A percentile compares a stretch with the other conserved stretches of the same genome.
These are phyloP conservation scores for Tremella mesenterica DNA, from an alignment of 768 basidiomycete genomes.

Conservation along the genomic window DNA sequence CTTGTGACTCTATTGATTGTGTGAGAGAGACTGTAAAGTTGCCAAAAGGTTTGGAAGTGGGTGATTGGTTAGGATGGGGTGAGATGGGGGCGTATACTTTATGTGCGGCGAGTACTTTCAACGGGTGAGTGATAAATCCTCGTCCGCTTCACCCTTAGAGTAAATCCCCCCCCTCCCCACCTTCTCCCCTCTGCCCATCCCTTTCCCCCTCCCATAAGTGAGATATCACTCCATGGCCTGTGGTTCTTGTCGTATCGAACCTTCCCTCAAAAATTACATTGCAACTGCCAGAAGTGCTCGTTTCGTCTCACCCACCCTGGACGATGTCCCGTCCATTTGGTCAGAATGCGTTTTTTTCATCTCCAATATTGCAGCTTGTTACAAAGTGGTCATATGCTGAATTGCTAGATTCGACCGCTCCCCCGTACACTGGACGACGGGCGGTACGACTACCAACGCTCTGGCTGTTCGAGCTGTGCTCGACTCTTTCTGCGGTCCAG, in stretches of 20 bases:
- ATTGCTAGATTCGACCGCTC: constrained; percentile 25
- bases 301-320: too few species aligned
- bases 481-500: constrained; percentile 29
- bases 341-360: too few species aligned
- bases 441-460: constrained; percentile 23
- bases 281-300: too few species aligned
- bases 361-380: not conserved
- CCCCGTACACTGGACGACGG: constrained; percentile 40
- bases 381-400: not conserved
- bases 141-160: too few species aligned
- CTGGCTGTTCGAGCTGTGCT: constrained; percentile 32
- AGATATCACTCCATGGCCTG: too few species aligned
- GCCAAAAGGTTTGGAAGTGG: constrained; percentile 67
- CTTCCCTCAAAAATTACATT: too few species aligned
- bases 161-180: too few species aligned
- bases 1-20: constrained; percentile 95
- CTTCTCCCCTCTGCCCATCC: too few species aligned
- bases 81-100: constrained; percentile 99
- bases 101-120: constrained; percentile 93
- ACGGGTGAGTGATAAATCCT: constrained; percentile 55
- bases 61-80: constrained; percentile 96
- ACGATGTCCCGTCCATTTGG: too few species aligned
- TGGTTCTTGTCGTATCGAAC: too few species aligned
- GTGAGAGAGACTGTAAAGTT: constrained; percentile 56
- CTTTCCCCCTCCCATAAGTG: too few species aligned